Evolutionary conservation across 2,329 filamentous ascomycete genomes (phyloP).

Genomic region (Aspergillus sp.): DNA sequence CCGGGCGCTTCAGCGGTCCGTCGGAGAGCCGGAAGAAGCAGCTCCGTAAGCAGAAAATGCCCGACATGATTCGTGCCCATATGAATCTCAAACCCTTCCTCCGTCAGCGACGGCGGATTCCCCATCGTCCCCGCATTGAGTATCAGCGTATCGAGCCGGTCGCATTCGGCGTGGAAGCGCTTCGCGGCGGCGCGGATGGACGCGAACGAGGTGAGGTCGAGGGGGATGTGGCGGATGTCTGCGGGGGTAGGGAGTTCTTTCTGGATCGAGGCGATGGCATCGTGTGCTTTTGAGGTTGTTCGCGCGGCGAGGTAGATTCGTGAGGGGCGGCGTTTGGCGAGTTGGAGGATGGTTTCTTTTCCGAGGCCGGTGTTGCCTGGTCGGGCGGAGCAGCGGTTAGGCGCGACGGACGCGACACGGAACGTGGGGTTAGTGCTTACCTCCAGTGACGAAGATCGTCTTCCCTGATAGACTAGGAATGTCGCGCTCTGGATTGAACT

Average conservation of each 20-base stretch:
- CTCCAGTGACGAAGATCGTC: conserved; percentile 58
- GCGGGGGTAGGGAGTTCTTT: conserved; percentile 34
- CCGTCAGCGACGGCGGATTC: conserved; percentile 40
- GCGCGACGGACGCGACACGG: neutral
- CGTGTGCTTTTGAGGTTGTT: conserved; percentile 47
- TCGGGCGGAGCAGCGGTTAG: conserved; percentile 3
- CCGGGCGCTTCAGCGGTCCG: conserved; percentile 35
- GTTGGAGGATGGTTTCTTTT: conserved; percentile 51
- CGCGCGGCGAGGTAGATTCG: conserved; percentile 62
- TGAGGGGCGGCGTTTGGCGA: conserved; percentile 56
- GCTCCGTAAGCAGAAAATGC: conserved; percentile 50
- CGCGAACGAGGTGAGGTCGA: conserved; percentile 57
- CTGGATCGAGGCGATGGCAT: conserved; percentile 50
- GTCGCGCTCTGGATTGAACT: conserved; percentile 50
- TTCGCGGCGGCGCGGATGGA: conserved; percentile 53
- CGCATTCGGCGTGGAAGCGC: conserved; percentile 44
- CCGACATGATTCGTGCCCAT: conserved; percentile 54
- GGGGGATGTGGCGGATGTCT: conserved; percentile 51
- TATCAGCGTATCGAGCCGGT: conserved; percentile 51
- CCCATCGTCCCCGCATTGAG: conserved; percentile 56
- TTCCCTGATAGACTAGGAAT: conserved; percentile 54
- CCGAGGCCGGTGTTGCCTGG: conserved; percentile 53
- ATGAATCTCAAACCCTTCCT: conserved; percentile 50
- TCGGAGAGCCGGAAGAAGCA: conserved; percentile 48
- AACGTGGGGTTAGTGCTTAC: conserved; percentile 31